Percentiles rank a stretch among this genome's conserved stretches.
phyloP scores from a whole-genome alignment of 129 eudicot genomes.

The Ambrosia artemisiifolia region DNA sequence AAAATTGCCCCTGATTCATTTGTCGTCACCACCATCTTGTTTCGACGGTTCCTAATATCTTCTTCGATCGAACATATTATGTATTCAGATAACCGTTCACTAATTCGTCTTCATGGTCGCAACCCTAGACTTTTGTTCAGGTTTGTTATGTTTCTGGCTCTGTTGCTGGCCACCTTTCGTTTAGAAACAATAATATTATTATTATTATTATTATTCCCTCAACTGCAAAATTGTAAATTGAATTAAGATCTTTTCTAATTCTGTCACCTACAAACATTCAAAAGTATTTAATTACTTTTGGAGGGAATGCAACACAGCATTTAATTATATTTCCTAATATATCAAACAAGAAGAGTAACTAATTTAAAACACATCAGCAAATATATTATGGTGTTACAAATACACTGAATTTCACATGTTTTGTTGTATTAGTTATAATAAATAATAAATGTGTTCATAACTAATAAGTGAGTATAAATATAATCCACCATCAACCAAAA shows the following conservation, averaged over 20 bases:
- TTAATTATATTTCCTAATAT: not conserved
- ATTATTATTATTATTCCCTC: not conserved
- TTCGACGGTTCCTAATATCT: too few species aligned
- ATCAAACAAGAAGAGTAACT: not conserved
- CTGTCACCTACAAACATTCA: not conserved
- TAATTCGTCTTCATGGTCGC: too few species aligned
- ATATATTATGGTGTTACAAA: not conserved
- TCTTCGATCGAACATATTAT: too few species aligned
- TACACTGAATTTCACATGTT: not conserved
- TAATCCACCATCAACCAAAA: not conserved
- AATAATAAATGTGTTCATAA: not conserved
- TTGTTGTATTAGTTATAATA: not conserved
- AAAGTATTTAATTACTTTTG: not conserved
- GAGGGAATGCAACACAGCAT: not conserved
- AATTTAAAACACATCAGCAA: not conserved
- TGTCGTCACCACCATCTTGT: too few species aligned
- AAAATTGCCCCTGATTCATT: too few species aligned
- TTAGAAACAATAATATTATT: not conserved
- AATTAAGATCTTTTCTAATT: not conserved
- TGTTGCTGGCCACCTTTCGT: too few species aligned
- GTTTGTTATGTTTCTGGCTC: too few species aligned
- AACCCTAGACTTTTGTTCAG: too few species aligned
- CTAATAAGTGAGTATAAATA: not conserved
- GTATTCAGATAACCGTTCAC: too few species aligned
- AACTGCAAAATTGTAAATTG: not conserved